Conservation (phyloP, 1,284 basidiomycete species). For the Puccinia coronata region DNA sequence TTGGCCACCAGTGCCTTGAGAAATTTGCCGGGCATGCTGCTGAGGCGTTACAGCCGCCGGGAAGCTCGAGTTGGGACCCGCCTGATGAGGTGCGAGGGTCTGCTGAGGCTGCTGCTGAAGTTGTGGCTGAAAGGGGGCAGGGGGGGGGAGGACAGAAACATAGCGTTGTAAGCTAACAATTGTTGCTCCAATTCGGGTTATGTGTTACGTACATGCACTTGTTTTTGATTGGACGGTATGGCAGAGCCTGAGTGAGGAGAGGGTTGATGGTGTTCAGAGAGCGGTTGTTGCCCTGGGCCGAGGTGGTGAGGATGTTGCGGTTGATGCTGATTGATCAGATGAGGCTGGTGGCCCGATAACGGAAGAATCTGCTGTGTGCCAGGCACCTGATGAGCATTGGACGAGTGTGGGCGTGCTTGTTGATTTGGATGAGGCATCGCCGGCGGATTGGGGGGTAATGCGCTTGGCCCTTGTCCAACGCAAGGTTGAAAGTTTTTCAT, state of each 20-base stretch:
- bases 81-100: constrained; percentile 4
- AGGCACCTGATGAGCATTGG: constrained; percentile 25
- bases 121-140: constrained; percentile 16
- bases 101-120: constrained; percentile 29
- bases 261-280: constrained; percentile 27
- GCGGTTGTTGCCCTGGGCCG: constrained; percentile 26
- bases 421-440: neutral
- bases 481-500: constrained; percentile 4
- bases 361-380: neutral
- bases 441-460: constrained; percentile 7
- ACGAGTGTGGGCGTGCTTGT: constrained; percentile 40
- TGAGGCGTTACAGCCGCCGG: constrained; percentile 40
- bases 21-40: constrained; percentile 33
- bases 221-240: constrained; percentile 1
- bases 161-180: neutral
- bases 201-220: constrained; percentile 26
- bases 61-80: constrained; percentile 23
- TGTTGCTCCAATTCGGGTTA: neutral
- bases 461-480: constrained; percentile 14
- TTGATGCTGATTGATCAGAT: constrained; percentile 25
- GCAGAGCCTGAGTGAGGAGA: constrained; percentile 13
- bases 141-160: neutral
- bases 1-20: constrained; percentile 3
- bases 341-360: constrained; percentile 27
- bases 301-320: constrained; percentile 27